phyloP scores from a whole-genome alignment of 805 yeast species.

The Lipomyces orientalis region DNA sequence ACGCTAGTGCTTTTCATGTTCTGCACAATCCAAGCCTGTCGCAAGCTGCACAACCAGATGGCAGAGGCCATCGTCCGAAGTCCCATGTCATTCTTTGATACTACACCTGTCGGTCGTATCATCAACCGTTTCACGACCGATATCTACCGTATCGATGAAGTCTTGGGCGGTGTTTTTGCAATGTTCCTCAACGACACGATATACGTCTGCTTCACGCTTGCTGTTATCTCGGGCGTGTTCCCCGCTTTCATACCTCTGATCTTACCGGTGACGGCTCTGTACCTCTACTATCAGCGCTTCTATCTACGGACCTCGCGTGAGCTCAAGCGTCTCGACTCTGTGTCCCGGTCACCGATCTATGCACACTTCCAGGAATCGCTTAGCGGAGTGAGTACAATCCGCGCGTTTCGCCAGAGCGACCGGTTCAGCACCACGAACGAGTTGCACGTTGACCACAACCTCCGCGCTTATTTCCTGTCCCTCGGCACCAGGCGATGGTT shows the following conservation, averaged over 20 bases:
- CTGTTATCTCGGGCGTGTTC: slow-evolving; percentile 82
- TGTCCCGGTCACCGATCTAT: slow-evolving; percentile 75
- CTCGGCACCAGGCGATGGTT: slow-evolving; percentile 96
- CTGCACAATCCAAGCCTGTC: slow-evolving; percentile 85
- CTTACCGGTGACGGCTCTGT: slow-evolving; percentile 68
- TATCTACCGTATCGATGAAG: slow-evolving; percentile 85
- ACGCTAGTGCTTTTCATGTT: slow-evolving; percentile 73
- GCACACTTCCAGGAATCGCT: slow-evolving; percentile 84
- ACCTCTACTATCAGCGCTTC: slow-evolving; percentile 71
- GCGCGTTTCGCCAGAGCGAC: slow-evolving; percentile 71
- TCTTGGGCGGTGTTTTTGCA: slow-evolving; percentile 50
- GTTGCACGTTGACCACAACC: slow-evolving; percentile 73
- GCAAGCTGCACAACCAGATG: slow-evolving; percentile 72
- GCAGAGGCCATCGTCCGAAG: slow-evolving; percentile 76
- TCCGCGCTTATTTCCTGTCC: slow-evolving; percentile 92
- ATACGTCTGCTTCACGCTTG: slow-evolving; percentile 62
- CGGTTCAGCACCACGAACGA: slow-evolving; percentile 65
- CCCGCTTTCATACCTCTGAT: slow-evolving; percentile 82
- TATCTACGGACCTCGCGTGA: slow-evolving; percentile 78
- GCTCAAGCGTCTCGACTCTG: slow-evolving; percentile 71
- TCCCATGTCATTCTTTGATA: slow-evolving; percentile 95
- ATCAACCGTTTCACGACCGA: slow-evolving; percentile 91
- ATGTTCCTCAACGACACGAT: slow-evolving; percentile 48
- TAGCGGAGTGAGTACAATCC: slow-evolving; percentile 75
- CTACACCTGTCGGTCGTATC: slow-evolving; percentile 93